phyloP scores from a whole-genome alignment of 805 yeast genomes.

The Pichia phayaonensis region DNA sequence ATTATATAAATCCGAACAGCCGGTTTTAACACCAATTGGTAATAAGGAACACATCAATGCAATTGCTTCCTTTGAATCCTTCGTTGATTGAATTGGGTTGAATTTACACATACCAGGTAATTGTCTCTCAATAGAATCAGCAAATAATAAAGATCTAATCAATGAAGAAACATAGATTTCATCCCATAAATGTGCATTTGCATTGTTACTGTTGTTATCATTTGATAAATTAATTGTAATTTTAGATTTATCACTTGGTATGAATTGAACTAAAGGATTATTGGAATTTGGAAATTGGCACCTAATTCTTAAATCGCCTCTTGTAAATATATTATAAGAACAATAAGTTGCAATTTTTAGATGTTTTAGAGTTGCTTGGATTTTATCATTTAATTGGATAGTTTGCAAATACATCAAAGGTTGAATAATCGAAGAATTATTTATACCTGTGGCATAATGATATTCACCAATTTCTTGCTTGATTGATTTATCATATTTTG shows the following conservation, averaged over 20 bases:
- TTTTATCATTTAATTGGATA: conserved; percentile 29
- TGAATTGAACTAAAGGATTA: conserved; percentile 35
- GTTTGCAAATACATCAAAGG: conserved; percentile 51
- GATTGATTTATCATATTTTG: conserved; percentile 35
- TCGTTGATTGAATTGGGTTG: conserved; percentile 33
- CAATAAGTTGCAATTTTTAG: conserved; percentile 46
- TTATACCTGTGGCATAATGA: conserved; percentile 48
- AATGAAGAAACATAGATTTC: conserved; percentile 54
- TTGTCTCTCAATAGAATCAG: conserved; percentile 47
- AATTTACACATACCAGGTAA: conserved; percentile 52
- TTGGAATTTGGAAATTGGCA: conserved; percentile 45
- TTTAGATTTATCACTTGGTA: conserved; percentile 37
- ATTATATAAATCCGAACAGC: conserved; percentile 31
- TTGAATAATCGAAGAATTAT: conserved; percentile 43
- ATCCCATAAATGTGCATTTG: conserved; percentile 47
- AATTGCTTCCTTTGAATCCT: conserved; percentile 31
- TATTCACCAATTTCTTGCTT: conserved; percentile 46
- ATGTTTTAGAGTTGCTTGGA: conserved; percentile 22
- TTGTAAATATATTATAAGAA: conserved; percentile 65
- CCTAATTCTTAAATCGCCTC: conserved; percentile 66
- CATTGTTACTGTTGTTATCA: conserved; percentile 40
- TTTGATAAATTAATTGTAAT: conserved; percentile 9
- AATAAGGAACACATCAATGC: conserved; percentile 35
- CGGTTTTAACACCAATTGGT: conserved; percentile 41
- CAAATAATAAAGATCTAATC: conserved; percentile 45